Percentiles rank a stretch among this genome's conserved stretches.
These are phyloP conservation scores for Solanum bukasovii DNA, from an alignment of 257 asterid species.

Conservation along the genomic window DNA sequence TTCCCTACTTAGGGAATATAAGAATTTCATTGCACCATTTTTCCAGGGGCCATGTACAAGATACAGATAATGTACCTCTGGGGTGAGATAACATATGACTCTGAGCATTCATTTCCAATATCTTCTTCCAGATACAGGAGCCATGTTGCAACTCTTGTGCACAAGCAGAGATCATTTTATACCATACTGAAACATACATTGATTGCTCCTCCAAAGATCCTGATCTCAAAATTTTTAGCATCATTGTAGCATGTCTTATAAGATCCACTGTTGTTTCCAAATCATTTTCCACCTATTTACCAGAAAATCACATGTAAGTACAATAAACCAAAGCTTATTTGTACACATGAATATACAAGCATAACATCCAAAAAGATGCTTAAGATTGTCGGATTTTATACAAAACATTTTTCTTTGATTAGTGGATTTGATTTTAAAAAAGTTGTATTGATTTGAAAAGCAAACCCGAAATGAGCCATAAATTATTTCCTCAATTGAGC, in stretches of 20 bases:
- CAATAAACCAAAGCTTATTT: background rate
- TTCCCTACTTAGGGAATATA: background rate
- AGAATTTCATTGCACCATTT: background rate
- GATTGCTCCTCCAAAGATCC: conserved; percentile 50
- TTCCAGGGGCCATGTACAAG: background rate
- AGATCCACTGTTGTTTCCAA: conserved; percentile 48
- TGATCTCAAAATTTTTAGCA: conserved; percentile 51
- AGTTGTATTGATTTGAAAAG: background rate
- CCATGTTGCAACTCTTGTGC: conserved; percentile 63
- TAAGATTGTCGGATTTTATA: background rate
- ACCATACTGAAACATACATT: conserved; percentile 52
- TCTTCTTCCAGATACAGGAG: conserved; percentile 56
- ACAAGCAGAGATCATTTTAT: conserved; percentile 47
- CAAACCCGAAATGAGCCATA: background rate
- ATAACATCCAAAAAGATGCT: background rate
- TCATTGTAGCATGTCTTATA: conserved; percentile 36
- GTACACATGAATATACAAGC: background rate
- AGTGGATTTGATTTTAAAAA: background rate
- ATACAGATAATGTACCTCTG: conserved; percentile 38
- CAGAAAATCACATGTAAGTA: conserved; percentile 12
- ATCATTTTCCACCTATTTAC: conserved; percentile 54
- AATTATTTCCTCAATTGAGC: background rate
- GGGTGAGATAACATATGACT: conserved; percentile 39
- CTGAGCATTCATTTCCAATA: conserved; percentile 35
- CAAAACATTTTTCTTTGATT: background rate